A percentile compares a stretch with the other conserved stretches of the same genome.
phyloP scores from a whole-genome alignment of 805 yeast species.

The Kodamaea laetipori region DNA sequence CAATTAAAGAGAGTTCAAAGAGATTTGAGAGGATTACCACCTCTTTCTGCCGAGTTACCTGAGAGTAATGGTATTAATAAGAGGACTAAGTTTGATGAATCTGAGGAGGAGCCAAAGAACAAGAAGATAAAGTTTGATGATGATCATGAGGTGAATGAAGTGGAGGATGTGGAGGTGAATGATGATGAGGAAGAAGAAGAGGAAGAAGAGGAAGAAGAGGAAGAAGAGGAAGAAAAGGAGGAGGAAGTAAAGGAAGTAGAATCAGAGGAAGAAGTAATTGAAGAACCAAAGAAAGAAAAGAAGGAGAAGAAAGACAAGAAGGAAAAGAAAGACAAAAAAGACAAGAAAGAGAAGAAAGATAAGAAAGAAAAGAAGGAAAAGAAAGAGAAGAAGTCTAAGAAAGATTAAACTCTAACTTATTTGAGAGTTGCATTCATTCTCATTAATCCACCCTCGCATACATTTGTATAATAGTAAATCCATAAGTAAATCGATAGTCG shows the following conservation, averaged over 20 bases:
- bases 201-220: conserved; percentile 17
- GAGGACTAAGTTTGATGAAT: conserved; percentile 26
- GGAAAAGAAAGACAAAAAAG: conserved; percentile 18
- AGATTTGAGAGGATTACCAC: conserved; percentile 80
- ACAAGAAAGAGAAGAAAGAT: conserved; percentile 23
- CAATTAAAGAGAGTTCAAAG: conserved; percentile 76
- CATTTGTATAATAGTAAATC: background rate
- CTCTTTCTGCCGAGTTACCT: conserved; percentile 35
- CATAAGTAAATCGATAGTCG: background rate
- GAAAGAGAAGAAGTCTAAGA: conserved; percentile 23
- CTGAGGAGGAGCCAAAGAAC: conserved; percentile 19
- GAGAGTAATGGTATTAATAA: conserved; percentile 18
- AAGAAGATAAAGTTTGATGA: conserved; percentile 32
- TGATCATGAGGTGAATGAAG: conserved; percentile 17
- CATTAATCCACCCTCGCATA: background rate
- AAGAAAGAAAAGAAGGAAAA: conserved; percentile 19
- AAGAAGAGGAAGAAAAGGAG: conserved; percentile 16
- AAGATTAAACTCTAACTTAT: conserved; percentile 15
- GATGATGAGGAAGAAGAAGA: conserved; percentile 10
- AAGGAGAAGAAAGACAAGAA: conserved; percentile 17
- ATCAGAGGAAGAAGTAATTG: conserved; percentile 13
- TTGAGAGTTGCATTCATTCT: too few species aligned
- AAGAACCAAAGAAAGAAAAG: conserved; percentile 18
- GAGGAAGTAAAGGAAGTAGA: conserved; percentile 16
- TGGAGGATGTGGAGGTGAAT: conserved; percentile 11